Base-by-base conservation (phyloP, 2,329 filamentous ascomycete species). In the Chaetothyriales sp. region DNA sequence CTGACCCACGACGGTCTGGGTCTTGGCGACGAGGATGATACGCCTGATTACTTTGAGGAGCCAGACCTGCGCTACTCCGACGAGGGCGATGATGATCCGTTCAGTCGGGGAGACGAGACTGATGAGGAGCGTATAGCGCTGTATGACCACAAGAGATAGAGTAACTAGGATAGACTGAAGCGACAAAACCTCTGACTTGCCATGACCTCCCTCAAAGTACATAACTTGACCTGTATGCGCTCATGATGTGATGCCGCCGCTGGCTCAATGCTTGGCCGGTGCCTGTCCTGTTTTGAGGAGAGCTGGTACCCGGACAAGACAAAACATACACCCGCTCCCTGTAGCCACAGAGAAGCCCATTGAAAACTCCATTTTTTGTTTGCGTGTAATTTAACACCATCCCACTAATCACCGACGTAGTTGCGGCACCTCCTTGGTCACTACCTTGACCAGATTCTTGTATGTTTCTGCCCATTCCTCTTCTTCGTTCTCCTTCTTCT, bases 371-470 rank as follows among this genome's bases (percentile, higher is more conserved):
- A 15, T 15, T 10, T 10, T 32, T 39, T 15, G 32, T 15, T 39
- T 39, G 32, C 32, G 5, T 39, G 15, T 39, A 15, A 12, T 15
- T 15, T 5, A 2, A 39, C 10, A 10, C 43, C 19, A 10, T 2
- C n/a, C 12, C 43, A 19, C n/a, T n/a, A 15, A 45, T 47, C 26
- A 47, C 45, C 45, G 19, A 12, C 72, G 75, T 51, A 80, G 74
- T 55, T 70, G 71, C 66, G 75, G 72, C 47, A 67, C 68, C 63
- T 80, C 75, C 70, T 80, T 80, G 58, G 72, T 62, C 43, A 77
- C 77, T 51, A 79, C 60, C 68, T 79, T 80, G 55, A 73, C 70
- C 60, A 82, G 63, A 57, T 79, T 76, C 46, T 67, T 70, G 61
- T 73, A 79, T 5, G 71, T 69, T 62, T 77, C 73, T 53, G 65